Base-by-base conservation (phyloP, 2,329 filamentous ascomycete species). In the Pleoardoris graminearum region DNA sequence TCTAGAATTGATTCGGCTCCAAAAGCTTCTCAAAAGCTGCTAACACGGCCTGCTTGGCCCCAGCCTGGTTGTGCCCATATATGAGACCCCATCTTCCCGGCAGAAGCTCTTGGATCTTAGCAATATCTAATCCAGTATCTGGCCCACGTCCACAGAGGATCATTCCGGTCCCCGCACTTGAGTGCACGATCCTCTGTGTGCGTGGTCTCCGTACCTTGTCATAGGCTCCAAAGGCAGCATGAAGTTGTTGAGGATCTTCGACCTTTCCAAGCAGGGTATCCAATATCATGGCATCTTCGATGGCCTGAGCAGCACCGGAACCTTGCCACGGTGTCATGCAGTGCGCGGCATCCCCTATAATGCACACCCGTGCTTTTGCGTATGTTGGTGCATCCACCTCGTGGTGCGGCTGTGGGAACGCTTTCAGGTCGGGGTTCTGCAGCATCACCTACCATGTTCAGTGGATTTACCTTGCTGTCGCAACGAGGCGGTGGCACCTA, bases 281-380 rank as follows among this genome's bases (percentile, higher is more conserved):
- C 27, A 80, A 67, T 2, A 76, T 63, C 22, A 80, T 67, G 1
- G 74, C 77, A 51, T 83, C 81, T 63, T 83, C 81, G 52, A 82
- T 74, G 7, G 79, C 79, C 50, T 78, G 75, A 0, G 79, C 77
- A 2, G 80, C 81, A 3, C 81, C 81, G 0, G 79, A 75, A 1
- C 80, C 80, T 7, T 79, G 75, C 63, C 80, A 79, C 1, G 81
- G 80, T 0, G 76, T 77, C 0, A 70, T 65, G 0, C 79, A 79
- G 59, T 83, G 81, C 4, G 81, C 81, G 0, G 81, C 80, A 56
- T 83, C 80, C 5, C 80, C 81, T 0, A 80, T 71, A 3, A 83
- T 55, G 32, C 76, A 77, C 0, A 80, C 48, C 7, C 30, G 43
- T 16, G 42, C 55, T 22, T 53, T 52, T 12, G 41, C 32, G 27